Evolutionary conservation across 345 rosid species (phyloP).

Genomic region (Acer saccharum): DNA sequence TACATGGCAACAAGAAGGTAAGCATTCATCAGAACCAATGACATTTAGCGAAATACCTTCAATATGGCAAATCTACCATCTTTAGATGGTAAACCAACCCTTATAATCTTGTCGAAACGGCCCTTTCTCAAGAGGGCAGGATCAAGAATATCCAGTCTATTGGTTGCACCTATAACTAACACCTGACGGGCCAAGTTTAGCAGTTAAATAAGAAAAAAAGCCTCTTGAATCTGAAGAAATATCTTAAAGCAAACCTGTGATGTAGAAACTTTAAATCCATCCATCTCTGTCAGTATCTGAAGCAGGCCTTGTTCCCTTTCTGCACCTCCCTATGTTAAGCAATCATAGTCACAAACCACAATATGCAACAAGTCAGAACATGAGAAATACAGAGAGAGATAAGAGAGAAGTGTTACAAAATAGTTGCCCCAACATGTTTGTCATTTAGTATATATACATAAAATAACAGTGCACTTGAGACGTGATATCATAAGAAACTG

Average conservation of each 20-base stretch:
- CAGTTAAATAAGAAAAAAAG: conserved; percentile 17
- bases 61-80: conserved; percentile 92
- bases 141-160: conserved; percentile 94
- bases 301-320: conserved; percentile 98
- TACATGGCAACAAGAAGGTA: conserved; percentile 13
- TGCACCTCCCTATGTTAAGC: conserved; percentile 80
- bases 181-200: conserved; percentile 58
- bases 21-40: conserved; percentile 3
- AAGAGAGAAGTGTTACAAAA: neutral
- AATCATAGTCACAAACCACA: conserved; percentile 19
- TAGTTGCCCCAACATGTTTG: neutral
- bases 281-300: conserved; percentile 97
- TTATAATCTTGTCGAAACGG: conserved; percentile 90
- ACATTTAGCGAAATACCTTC: conserved; percentile 49
- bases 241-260: conserved; percentile 62
- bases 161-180: conserved; percentile 93
- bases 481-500: neutral
- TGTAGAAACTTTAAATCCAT: conserved; percentile 90
- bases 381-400: neutral
- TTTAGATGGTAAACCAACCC: conserved; percentile 94
- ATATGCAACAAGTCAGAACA: conserved; percentile 3
- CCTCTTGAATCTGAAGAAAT: conserved; percentile 13
- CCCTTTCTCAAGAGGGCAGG: conserved; percentile 97
- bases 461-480: neutral
- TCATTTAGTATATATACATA: neutral